Base-by-base conservation (phyloP, 2,329 filamentous ascomycete species). In the Fusarium nisikadoi region DNA sequence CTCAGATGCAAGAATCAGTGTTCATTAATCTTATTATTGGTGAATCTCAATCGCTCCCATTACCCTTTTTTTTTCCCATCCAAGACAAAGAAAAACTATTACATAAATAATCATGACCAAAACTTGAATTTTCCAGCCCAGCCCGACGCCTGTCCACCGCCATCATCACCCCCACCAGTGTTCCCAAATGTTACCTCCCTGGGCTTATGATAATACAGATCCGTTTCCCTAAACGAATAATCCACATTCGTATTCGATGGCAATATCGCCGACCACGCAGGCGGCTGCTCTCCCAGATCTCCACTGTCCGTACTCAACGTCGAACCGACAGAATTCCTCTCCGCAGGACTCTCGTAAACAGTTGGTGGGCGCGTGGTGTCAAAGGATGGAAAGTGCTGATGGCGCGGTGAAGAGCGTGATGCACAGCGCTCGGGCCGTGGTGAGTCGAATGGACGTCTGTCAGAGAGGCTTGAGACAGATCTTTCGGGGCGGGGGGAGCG, bases 201-300 rank as follows among this genome's bases (percentile, higher is more conserved):
- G 3, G 75, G 75, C 38, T 54, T 74, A 3, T 60, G 58, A 47
- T 82, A 82, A 49, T 80, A 81, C 14, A 81, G 66, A 49, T 82
- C 81, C 1, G 78, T 76, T 58, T 82, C 81, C 16, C 81, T 77
- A 25, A 82, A 79, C 0, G 80, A 81, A 43, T 82, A 82, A 56
- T 82, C 81, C 12, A 76, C 75, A 57, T 76, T 77, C 12, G 66
- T 65, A 31, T 67, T 70, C 13, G 66, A 68, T 8, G 65, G 68
- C 5, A 61, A 61, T 23, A 72, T 65, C 45, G 62, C 42, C 27
- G 70, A 62, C 64, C 66, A 73, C 14, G 47, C 45, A 27, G 54
- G 54, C 1, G 45, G 54, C n/a, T 33, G 36, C 7, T 43, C 41
- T 35, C 41, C 46, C 5, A 36, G 6, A 6, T 55, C 47, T 12